Evolutionary conservation across 306 rosid genomes (phyloP), one percentile per base, ranked within the genome.

Genomic region (Dalbergia cultrata): DNA sequence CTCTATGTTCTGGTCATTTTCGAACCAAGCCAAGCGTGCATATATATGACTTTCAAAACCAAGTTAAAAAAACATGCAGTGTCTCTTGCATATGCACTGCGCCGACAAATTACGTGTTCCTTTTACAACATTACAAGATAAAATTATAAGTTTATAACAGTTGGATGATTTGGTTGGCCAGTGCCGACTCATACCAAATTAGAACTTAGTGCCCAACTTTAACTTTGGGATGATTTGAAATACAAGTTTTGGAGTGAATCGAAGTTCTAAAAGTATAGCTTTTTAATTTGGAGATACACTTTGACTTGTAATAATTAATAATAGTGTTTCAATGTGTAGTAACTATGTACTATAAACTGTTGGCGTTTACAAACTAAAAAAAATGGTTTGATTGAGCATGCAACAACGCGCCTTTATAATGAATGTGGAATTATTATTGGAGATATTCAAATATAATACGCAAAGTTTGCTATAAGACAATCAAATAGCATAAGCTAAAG

Each of bases 61-160:
- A 35, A 13, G 21, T 3, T 9, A 18, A 58, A 2, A 58, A 21
- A 26, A 19, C 18, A 47, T 14, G 17, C n/a, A 9, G 75, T 61
- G 3, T 1, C 16, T 74, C 45, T 64, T 21, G 50, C 26, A 78
- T 43, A 52, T 14, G 44, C 57, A 18, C 34, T 19, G 3, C 47
- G 84, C 53, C 9, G 22, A 49, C 11, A 67, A 9, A 9, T 21
- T 64, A 64, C 70, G 57, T 43, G 47, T 5, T 61, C 67, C 59
- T 58, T 70, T 63, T n/a, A 76, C 21, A 21, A n/a, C 70, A 39
- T 77, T 45, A 35, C 13, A 17, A 64, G 64, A 43, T 65, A 72
- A 73, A 49, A 67, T 8, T 5, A 72, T 16, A 72, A 26, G 35
- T 26, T 16, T n/a, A 53, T 5, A 70, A 64, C 39, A 63, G 22